Evolutionary conservation across 257 asterid genomes (phyloP).

Genomic region (Henckelia pumila): DNA sequence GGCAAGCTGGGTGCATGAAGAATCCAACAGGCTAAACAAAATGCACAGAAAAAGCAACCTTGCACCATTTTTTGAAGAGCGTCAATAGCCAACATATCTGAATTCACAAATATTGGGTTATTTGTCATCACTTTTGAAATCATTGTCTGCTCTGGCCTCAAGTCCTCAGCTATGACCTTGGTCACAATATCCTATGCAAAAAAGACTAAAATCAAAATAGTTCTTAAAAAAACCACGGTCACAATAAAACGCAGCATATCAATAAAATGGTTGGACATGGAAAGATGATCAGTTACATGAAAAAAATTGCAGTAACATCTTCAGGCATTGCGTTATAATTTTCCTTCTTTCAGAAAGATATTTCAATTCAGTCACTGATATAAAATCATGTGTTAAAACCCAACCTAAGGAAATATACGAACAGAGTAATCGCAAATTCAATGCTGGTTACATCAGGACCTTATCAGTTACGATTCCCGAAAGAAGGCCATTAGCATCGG

Average conservation of each 20-base stretch:
- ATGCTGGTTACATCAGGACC: slow-evolving; percentile 34
- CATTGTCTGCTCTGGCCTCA: slow-evolving; percentile 79
- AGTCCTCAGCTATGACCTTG: slow-evolving; percentile 91
- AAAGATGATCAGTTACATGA: too few relatives aligned
- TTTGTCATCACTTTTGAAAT: slow-evolving; percentile 92
- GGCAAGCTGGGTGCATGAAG: not conserved
- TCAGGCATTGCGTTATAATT: slow-evolving; percentile 9
- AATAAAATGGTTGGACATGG: too few relatives aligned
- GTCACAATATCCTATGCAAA: slow-evolving; percentile 73
- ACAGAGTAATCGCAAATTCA: too few relatives aligned
- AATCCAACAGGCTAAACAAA: not conserved
- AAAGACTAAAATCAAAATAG: not conserved
- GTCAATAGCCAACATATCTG: slow-evolving; percentile 85
- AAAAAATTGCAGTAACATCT: slow-evolving; percentile 3
- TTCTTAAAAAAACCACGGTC: too few relatives aligned
- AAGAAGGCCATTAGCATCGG: slow-evolving; percentile 86
- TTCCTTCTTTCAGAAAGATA: not conserved
- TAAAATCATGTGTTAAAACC: too few relatives aligned
- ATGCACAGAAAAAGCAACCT: slow-evolving; percentile 49
- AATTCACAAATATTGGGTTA: slow-evolving; percentile 83
- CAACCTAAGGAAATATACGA: too few relatives aligned
- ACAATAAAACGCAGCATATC: too few relatives aligned
- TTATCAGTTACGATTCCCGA: slow-evolving; percentile 97
- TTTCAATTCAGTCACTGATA: too few relatives aligned
- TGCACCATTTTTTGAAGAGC: slow-evolving; percentile 99